phyloP scores from a whole-genome alignment of 768 basidiomycete species.

The Boletus sp. region DNA sequence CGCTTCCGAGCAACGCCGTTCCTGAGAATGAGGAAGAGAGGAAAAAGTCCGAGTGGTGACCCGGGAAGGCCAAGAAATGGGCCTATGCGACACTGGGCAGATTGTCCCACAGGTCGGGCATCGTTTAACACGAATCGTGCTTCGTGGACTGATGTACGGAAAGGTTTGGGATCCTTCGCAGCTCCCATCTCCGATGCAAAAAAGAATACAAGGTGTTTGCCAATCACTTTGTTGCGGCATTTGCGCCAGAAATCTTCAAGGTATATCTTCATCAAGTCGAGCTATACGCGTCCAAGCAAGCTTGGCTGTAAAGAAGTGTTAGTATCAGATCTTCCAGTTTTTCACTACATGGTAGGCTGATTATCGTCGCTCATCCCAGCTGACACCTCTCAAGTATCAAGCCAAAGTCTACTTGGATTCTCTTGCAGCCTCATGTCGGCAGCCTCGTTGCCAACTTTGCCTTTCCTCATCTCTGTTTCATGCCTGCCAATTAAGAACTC shows the following conservation, averaged over 20 bases:
- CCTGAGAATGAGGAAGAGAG: slow-evolving; percentile 74
- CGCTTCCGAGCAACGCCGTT: slow-evolving; percentile 61
- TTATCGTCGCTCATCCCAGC: not conserved
- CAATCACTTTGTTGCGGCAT: slow-evolving; percentile 69
- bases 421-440: slow-evolving; percentile 69
- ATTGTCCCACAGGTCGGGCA: slow-evolving; percentile 66
- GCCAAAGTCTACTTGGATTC: slow-evolving; percentile 87
- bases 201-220: slow-evolving; percentile 71
- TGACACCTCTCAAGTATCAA: slow-evolving; percentile 65
- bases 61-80: slow-evolving; percentile 94
- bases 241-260: slow-evolving; percentile 86
- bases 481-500: slow-evolving; percentile 57
- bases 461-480: slow-evolving; percentile 86
- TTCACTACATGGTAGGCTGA: slow-evolving; percentile 77
- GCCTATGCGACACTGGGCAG: slow-evolving; percentile 78
- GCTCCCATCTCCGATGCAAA: slow-evolving; percentile 68
- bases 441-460: slow-evolving; percentile 81
- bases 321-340: slow-evolving; percentile 81
- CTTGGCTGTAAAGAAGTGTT: slow-evolving; percentile 81
- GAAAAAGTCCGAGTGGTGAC: slow-evolving; percentile 84
- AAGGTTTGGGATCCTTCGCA: slow-evolving; percentile 83
- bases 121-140: not conserved
- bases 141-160: slow-evolving; percentile 5
- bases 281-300: slow-evolving; percentile 67
- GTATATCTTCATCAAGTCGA: slow-evolving; percentile 68